Base-by-base conservation (phyloP, 1,139 yeast species). In the Geotrichum phurueaensis region DNA sequence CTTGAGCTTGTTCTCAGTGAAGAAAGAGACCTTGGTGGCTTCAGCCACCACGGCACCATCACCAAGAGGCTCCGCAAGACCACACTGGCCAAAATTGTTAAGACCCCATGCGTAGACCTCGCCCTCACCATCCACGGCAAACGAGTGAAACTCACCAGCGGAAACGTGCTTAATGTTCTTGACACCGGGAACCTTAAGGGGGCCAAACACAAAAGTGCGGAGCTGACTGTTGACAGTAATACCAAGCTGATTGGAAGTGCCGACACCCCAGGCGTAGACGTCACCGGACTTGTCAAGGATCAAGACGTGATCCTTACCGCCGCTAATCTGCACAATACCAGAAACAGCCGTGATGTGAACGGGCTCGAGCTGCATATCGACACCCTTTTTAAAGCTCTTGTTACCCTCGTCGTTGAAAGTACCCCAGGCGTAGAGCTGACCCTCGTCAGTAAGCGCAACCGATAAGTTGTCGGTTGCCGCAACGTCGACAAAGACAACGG, bases 351-450 rank as follows among this genome's bases (percentile, higher is more conserved):
- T 78, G 51, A 94, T 81, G 67, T 82, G 84, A 66, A 79, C 75
- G 3, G 99, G 99, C 0, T 78, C 79, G 52, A 69, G 78, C 75
- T 94, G 98, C 55, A 85, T 75, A 64, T 79, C 76, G 52, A 84
- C 81, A 61, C 84, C 82, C 65, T 85, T 84, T 65, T 84, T 83
- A 74, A 89, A 94, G 1, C 97, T 97, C 64, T 92, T 80, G 57
- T 87, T 78, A 59, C 99, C 99, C 74, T 94, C 99, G 86, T 91
- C 77, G 88, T 87, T 74, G 78, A 94, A 94, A 39, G 97, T 89
- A 50, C 99, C 99, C 98, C 99, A 94, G 0, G 98, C 96, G 75
- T 87, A 94, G 15, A 94, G 91, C 56, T 88, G 91, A 45, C 99
- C 99, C 61, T 84, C 85, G 54, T 83, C 86, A 57, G 86, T 82